Evolutionary conservation across 2,329 filamentous ascomycete genomes (phyloP).

Genomic region (Thelonectria discophora): DNA sequence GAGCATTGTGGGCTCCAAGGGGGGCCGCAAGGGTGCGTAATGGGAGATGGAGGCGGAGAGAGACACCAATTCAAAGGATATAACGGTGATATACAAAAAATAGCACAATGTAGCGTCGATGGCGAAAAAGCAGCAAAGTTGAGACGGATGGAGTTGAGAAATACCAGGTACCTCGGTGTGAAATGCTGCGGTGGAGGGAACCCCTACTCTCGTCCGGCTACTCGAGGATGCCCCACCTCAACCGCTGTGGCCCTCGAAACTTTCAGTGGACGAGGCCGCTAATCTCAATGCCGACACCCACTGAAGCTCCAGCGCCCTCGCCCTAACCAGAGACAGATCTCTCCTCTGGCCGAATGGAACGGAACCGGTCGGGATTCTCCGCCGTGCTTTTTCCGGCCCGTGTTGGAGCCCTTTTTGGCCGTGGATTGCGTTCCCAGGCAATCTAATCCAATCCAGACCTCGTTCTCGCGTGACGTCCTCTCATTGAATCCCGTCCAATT

Average conservation of each 20-base stretch:
- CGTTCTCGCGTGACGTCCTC: slow-evolving; percentile 41
- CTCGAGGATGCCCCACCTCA: slow-evolving; percentile 9
- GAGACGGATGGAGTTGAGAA: slow-evolving; percentile 17
- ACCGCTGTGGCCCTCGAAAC: background rate
- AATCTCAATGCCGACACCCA: slow-evolving; percentile 1
- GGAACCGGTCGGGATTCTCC: slow-evolving; percentile 41
- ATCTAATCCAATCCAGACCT: slow-evolving; percentile 32
- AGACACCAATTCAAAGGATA: background rate
- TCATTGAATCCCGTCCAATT: slow-evolving; percentile 54
- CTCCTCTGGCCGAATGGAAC: slow-evolving; percentile 32
- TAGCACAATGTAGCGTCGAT: slow-evolving; percentile 3
- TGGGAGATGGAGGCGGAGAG: background rate
- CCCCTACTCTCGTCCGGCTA: slow-evolving; percentile 18
- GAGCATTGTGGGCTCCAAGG: slow-evolving; percentile 40
- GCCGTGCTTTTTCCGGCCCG: slow-evolving; percentile 42
- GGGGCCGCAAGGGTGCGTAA: slow-evolving; percentile 18
- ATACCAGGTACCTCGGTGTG: slow-evolving; percentile 11
- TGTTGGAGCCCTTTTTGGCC: slow-evolving; percentile 28
- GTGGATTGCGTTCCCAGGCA: slow-evolving; percentile 28
- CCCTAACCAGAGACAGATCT: background rate
- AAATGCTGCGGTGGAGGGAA: slow-evolving; percentile 16
- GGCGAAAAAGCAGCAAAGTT: slow-evolving; percentile 17
- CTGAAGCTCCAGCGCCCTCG: background rate
- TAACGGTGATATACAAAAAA: background rate
- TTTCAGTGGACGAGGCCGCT: slow-evolving; percentile 4